phyloP scores from a whole-genome alignment of 129 eudicot genomes.

The Flaveria bidentis region DNA sequence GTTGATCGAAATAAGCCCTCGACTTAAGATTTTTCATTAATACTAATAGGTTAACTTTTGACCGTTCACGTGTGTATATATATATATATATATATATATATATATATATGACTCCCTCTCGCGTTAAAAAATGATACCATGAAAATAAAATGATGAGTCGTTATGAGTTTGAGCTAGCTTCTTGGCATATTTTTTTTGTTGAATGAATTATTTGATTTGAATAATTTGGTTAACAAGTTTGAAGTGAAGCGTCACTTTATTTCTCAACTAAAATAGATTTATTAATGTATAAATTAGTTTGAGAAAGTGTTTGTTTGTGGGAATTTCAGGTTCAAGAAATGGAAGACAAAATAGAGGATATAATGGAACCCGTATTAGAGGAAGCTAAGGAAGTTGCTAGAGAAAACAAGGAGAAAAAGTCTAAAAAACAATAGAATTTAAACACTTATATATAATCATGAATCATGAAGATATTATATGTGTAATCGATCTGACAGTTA shows the following conservation, averaged over 20 bases:
- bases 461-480: background rate
- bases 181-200: background rate
- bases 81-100: too few species aligned
- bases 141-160: too few species aligned
- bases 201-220: background rate
- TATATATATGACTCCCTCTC: too few species aligned
- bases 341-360: constrained; percentile 36
- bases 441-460: background rate
- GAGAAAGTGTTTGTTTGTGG: background rate
- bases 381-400: constrained; percentile 21
- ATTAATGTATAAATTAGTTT: background rate
- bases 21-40: too few species aligned
- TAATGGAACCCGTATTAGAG: constrained; percentile 28
- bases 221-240: background rate
- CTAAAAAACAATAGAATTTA: background rate
- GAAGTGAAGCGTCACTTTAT: background rate
- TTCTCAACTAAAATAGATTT: background rate
- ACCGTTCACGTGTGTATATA: too few species aligned
- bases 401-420: constrained; percentile 15
- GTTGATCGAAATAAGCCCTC: too few species aligned
- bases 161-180: too few species aligned
- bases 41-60: too few species aligned
- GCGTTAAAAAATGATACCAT: too few species aligned
- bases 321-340: constrained; percentile 41
- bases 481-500: background rate